phyloP scores from a whole-genome alignment of 1,284 basidiomycete species.

The Melampsora americana region DNA sequence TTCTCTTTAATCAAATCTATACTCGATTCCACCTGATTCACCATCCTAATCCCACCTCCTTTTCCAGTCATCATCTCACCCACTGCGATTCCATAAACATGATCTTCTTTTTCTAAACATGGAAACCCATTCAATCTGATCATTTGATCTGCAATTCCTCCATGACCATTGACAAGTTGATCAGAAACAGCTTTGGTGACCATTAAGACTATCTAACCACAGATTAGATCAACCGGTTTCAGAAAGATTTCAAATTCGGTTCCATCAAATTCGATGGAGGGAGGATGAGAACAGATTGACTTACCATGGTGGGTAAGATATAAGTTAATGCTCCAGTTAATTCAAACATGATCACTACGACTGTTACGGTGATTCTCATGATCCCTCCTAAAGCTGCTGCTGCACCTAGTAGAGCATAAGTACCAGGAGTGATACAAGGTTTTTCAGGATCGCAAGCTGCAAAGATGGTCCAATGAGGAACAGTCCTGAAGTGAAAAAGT shows the following conservation, averaged over 20 bases:
- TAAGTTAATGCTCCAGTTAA: conserved; percentile 97
- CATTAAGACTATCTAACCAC: conserved; percentile 81
- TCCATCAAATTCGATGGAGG: background rate
- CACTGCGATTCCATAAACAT: conserved; percentile 81
- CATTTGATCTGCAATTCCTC: conserved; percentile 93
- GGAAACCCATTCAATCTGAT: conserved; percentile 97
- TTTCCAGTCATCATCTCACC: conserved; percentile 50
- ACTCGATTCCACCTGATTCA: conserved; percentile 17
- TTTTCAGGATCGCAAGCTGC: conserved; percentile 83
- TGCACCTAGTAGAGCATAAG: conserved; percentile 90
- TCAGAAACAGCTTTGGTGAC: conserved; percentile 98
- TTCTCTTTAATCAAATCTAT: background rate
- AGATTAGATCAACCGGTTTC: conserved; percentile 11
- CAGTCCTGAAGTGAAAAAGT: conserved; percentile 62
- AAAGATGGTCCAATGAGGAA: conserved; percentile 79
- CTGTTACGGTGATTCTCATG: conserved; percentile 93
- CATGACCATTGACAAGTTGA: conserved; percentile 69
- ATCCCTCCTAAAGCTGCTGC: conserved; percentile 94
- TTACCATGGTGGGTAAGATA: conserved; percentile 94
- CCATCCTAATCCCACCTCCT: conserved; percentile 34
- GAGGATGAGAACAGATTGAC: conserved; percentile 47
- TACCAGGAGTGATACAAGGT: conserved; percentile 96
- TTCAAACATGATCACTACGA: conserved; percentile 99
- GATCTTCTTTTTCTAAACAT: conserved; percentile 82
- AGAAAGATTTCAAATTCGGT: conserved; percentile 14